Percentiles rank a stretch among this genome's conserved stretches.
phyloP scores from a whole-genome alignment of 345 rosid species.

The Angophora floribunda region DNA sequence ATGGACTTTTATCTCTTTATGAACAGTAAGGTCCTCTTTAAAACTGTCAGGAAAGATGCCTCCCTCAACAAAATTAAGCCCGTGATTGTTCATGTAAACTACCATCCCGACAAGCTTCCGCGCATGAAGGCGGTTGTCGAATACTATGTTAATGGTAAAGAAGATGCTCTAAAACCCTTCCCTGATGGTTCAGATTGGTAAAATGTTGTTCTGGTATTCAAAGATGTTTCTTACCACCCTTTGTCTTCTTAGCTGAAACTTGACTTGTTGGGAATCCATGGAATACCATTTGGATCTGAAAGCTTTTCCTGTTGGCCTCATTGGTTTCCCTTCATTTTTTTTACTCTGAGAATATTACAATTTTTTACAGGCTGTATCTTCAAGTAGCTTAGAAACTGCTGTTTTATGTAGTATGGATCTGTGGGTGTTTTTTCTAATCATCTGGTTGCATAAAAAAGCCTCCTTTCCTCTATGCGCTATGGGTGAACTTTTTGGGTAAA shows the following conservation, averaged over 20 bases:
- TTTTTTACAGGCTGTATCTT: background rate
- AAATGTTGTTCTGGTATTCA: background rate
- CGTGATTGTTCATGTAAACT: conserved; percentile 35
- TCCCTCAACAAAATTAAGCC: conserved; percentile 23
- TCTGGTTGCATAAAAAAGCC: background rate
- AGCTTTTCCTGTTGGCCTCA: background rate
- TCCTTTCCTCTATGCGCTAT: background rate
- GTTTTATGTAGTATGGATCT: background rate
- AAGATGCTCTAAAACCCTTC: conserved; percentile 29
- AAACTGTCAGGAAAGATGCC: conserved; percentile 31
- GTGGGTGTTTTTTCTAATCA: background rate
- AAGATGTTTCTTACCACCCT: background rate
- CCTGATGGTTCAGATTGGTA: conserved; percentile 24
- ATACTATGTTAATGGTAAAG: conserved; percentile 32
- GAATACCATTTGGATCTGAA: background rate
- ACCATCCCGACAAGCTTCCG: conserved; percentile 37
- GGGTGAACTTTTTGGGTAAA: background rate
- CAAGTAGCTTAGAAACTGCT: background rate
- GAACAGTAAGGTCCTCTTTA: conserved; percentile 43
- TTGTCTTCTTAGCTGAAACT: background rate
- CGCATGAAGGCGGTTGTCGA: conserved; percentile 35
- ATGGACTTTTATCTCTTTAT: conserved; percentile 36
- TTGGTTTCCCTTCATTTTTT: background rate
- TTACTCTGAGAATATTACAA: background rate
- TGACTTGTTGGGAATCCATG: background rate